Evolutionary conservation across 352 stramenopile genomes (phyloP), one percentile per base, ranked within the genome.

Genomic region (Phytopythium cucurbitacearum): DNA sequence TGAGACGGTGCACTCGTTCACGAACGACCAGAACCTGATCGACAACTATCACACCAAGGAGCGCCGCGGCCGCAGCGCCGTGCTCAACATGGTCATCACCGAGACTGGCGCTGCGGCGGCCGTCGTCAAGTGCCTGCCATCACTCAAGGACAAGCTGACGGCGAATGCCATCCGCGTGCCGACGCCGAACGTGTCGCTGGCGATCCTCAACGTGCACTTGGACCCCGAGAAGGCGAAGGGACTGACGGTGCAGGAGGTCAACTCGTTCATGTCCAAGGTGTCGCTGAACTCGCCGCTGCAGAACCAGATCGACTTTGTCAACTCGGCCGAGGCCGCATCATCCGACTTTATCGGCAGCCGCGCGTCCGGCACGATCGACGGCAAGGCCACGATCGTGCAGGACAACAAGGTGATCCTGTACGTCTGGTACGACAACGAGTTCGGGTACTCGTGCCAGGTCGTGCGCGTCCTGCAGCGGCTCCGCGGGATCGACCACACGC

Each of bases 111-210:
- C 86, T 5, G 86, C 80, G 7, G 75, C 74, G 1, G 86, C 86
- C 48, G 85, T 96, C n/a, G 71, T 83, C 55, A 91, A 91, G 73
- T 94, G 91, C 56, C 76, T 98, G 8, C 96, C 97, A 50, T 89
- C 75, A 35, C 89, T 99, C 48, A 77, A 97, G 67, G 91, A 93
- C 82, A 99, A 99, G 84, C 83, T 99, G 42, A 99, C 96, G 53
- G 97, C 94, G 62, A 99, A 99, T 72, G 94, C 97, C 55, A 98
- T 99, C 79, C 96, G 97, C 67, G 96, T 99, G 34, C 97, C 97
- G 40, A 99, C 96, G 67, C 96, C 97, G 50, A 97, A 99, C 74
- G 97, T 99, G 15, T 99, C 96, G 48, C 86, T 99, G 43, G 97
- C 98, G 41, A 97, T 99, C 67, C 80, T 99, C 46, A 98, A 98